Evolutionary conservation across 139 green algal genomes (phyloP), one percentile per base, ranked within the genome.

Genomic region (Micractinium sp.): DNA sequence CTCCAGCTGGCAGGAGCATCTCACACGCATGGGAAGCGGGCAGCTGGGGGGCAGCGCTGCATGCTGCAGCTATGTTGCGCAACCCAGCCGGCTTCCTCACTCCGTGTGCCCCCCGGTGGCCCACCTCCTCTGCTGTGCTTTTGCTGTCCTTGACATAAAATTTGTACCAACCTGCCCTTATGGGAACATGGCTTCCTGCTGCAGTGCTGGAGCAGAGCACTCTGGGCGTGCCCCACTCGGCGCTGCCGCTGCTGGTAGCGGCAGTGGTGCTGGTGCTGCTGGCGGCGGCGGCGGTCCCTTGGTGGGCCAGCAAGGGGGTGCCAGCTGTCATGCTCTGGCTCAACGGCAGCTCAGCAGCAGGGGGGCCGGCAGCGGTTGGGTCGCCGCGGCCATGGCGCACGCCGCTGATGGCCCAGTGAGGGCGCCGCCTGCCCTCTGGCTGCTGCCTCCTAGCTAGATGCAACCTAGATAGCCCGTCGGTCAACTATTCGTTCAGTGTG

Each of bases 141-240:
- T n/a, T n/a, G n/a, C n/a, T n/a, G n/a, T n/a, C n/a, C n/a, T 38
- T 36, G 27, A 16, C 60, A 23, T 66, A 16, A 16, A 66, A 16
- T 66, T n/a, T n/a, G n/a, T n/a, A n/a, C n/a, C n/a, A n/a, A n/a
- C n/a, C n/a, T n/a, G n/a, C n/a, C n/a, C n/a, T n/a, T n/a, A n/a
- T n/a, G n/a, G n/a, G n/a, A n/a, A n/a, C n/a, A n/a, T n/a, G n/a
- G 16, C 63, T 20, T 25, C 4, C 35, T 18, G 4, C 15, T 56
- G 27, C 85, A 89, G 85, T 92, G 29, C 29, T 92, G 80, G 90
- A 92, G 56, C 75, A 78, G 29, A 92, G 79, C 88, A 53, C 63
- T 25, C n/a, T 92, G n/a, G 90, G 90, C 36, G 77, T 92, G 25
- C 90, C 90, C 31, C 63, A 56, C 61, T 92, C 90, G 27, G 86